Conservation (phyloP, 129 eudicot species). For the Arctium lappa region DNA sequence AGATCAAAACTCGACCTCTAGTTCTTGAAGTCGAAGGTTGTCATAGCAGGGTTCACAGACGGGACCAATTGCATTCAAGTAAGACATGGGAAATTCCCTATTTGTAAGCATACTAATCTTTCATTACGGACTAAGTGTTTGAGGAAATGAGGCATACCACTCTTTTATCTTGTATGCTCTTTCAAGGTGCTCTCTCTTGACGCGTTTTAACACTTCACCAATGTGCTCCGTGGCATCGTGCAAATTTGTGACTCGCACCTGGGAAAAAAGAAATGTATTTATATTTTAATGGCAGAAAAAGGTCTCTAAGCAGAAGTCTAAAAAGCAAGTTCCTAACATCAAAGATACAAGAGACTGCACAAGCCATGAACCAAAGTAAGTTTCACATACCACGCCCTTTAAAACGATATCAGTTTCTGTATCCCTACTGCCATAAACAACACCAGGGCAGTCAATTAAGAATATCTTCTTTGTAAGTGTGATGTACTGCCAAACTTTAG, state of each 20-base stretch:
- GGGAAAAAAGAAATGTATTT: neutral
- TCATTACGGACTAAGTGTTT: neutral
- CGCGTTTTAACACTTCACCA: constrained; percentile 90
- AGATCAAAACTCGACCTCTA: no score
- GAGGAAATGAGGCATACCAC: constrained; percentile 45
- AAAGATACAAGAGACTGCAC: neutral
- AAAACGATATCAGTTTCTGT: constrained; percentile 94
- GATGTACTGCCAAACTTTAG: constrained; percentile 99
- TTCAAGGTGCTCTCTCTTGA: constrained; percentile 78
- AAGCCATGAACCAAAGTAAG: neutral
- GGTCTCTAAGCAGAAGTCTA: neutral
- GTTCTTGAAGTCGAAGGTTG: neutral
- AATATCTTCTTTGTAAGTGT: constrained; percentile 96
- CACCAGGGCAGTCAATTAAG: constrained; percentile 98
- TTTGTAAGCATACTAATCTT: neutral
- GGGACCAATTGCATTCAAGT: neutral
- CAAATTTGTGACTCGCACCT: constrained; percentile 97
- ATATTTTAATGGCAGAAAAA: neutral
- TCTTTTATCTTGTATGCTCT: constrained; percentile 86
- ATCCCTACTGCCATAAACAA: constrained; percentile 83
- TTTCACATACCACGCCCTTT: constrained; percentile 91
- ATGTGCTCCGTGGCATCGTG: constrained; percentile 94
- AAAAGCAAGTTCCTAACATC: neutral
- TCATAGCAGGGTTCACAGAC: neutral
- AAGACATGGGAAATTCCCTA: neutral